Conservation (phyloP, 345 rosid species). For the Eucalyptus leucophloia region DNA sequence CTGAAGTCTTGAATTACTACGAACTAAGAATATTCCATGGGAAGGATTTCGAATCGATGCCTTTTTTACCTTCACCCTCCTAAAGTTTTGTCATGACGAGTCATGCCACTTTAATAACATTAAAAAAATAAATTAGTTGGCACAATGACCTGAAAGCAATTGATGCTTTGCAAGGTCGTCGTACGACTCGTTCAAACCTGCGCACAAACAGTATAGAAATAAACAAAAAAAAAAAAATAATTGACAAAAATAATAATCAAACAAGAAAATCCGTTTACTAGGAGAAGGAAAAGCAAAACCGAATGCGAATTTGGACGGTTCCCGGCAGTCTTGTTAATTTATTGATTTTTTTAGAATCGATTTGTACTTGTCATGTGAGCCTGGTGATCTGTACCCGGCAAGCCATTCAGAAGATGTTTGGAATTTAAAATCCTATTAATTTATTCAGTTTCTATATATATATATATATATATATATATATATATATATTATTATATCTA, state of each 20-base stretch:
- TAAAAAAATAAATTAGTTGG: not conserved
- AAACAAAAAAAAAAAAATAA: not conserved
- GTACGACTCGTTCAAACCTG: not conserved
- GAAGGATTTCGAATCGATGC: not conserved
- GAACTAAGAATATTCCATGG: not conserved
- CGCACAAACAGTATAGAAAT: not conserved
- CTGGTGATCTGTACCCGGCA: not conserved
- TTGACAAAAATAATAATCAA: not conserved
- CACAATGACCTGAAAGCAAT: not conserved
- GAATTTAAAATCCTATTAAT: not conserved
- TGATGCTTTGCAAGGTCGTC: not conserved
- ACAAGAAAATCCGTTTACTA: not conserved
- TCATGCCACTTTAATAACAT: not conserved
- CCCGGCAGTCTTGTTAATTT: not conserved
- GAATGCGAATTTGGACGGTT: not conserved
- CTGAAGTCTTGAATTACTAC: not conserved
- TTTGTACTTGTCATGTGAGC: not conserved
- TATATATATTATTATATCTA: not conserved
- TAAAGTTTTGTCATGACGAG: not conserved
- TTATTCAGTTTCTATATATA: not conserved
- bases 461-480: not conserved
- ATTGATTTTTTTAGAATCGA: not conserved
- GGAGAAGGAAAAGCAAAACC: not conserved
- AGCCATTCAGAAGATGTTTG: not conserved
- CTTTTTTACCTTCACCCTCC: not conserved